Evolutionary conservation across 2,329 filamentous ascomycete genomes (phyloP), one percentile per base, ranked within the genome.

Genomic region (Colletotrichum sp.): DNA sequence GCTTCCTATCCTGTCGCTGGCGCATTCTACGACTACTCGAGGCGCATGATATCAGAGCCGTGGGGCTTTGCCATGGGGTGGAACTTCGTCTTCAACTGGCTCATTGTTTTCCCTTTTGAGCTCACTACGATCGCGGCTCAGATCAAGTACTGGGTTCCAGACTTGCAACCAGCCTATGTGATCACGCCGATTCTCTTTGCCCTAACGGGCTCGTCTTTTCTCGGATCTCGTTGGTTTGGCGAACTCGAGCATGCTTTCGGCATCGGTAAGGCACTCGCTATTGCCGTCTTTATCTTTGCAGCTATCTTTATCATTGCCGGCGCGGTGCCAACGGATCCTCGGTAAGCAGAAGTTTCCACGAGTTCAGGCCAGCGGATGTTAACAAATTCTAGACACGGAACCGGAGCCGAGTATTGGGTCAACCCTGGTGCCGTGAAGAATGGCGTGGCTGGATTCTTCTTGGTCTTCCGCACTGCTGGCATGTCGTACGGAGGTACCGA

Each of bases 241-340:
- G 87, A 86, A 80, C 85, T 89, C 43, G 90, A 91, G 79, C 90
- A 90, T 71, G 78, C 87, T 18, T 87, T 91, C n/a, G 86, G 86
- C 34, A 81, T 88, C 12, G 85, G 90, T 75, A 91, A 91, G 79
- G 84, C 90, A 73, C 75, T 84, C 34, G 89, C 90, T 36, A 84
- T 89, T 77, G 81, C 88, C 28, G 88, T 89, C 21, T 93, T 93
- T 82, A 90, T 92, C 76, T 83, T 92, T 70, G 83, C 91, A 6
- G 89, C 88, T 18, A 87, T 91, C 66, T 84, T 91, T 68, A 86
- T 91, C 77, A 86, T 89, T 73, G 83, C 82, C 38, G 88, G 88
- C 7, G 88, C 87, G 43, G 88, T 89, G 34, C 85, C 88, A 65
- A 82, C 85, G 43, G 84, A 89, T 64, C 64, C 76, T 12, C 78